phyloP scores from a whole-genome alignment of 148 eudicot species.

The Cornus suecica region DNA sequence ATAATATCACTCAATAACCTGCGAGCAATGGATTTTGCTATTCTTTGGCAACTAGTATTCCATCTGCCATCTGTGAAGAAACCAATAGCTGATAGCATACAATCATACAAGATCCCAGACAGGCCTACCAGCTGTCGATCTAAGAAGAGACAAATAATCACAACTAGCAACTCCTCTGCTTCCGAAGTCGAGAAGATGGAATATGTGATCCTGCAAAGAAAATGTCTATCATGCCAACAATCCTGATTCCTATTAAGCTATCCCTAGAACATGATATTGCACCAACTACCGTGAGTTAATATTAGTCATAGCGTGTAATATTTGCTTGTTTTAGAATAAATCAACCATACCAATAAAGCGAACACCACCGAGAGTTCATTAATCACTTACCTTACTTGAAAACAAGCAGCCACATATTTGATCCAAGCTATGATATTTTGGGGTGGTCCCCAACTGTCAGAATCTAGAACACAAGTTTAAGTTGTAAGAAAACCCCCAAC shows the following conservation, averaged over 20 bases:
- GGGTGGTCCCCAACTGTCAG: conserved; percentile 51
- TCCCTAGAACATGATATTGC: background rate
- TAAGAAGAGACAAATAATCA: conserved; percentile 53
- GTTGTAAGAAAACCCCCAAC: conserved; percentile 18
- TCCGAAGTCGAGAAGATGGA: conserved; percentile 49
- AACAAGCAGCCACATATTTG: conserved; percentile 54
- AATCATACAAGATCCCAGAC: conserved; percentile 40
- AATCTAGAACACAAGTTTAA: conserved; percentile 34
- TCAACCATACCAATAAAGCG: conserved; percentile 6
- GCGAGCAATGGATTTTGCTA: conserved; percentile 53
- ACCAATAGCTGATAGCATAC: conserved; percentile 51
- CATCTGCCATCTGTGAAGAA: conserved; percentile 69
- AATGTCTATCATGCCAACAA: background rate
- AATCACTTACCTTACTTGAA: conserved; percentile 55
- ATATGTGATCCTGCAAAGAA: conserved; percentile 50
- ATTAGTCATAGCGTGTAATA: background rate
- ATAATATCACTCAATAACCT: conserved; percentile 39
- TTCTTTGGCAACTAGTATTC: conserved; percentile 52
- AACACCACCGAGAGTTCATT: conserved; percentile 3
- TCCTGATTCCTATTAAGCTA: background rate
- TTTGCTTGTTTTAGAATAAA: background rate
- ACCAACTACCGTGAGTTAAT: background rate
- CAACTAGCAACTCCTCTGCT: conserved; percentile 58
- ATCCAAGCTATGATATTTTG: conserved; percentile 78
- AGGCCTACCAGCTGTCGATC: conserved; percentile 73